phyloP scores from a whole-genome alignment of 2,329 filamentous ascomycete genomes.

The Aspergillus aculeatus region DNA sequence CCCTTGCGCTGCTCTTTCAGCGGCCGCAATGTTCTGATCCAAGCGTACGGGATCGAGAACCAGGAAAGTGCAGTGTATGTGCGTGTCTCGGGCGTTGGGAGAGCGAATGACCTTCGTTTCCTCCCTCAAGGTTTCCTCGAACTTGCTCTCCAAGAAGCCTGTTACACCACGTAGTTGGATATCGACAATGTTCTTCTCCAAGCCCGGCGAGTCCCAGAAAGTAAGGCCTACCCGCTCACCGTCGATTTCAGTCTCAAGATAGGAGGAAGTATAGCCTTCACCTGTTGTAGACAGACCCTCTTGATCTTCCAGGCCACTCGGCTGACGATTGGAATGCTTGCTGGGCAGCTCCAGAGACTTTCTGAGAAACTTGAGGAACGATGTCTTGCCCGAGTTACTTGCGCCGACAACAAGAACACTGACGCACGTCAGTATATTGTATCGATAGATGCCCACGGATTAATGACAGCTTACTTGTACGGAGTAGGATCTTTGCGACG shows the following conservation, averaged over 20 bases:
- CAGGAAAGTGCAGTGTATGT: slow-evolving; percentile 94
- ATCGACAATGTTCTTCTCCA: slow-evolving; percentile 94
- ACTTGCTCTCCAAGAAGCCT: slow-evolving; percentile 93
- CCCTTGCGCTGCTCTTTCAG: slow-evolving; percentile 58
- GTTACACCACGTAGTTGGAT: slow-evolving; percentile 90
- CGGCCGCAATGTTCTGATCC: slow-evolving; percentile 73
- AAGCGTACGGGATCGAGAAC: slow-evolving; percentile 84
- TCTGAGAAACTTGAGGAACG: slow-evolving; percentile 93
- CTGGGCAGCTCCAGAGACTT: slow-evolving; percentile 77
- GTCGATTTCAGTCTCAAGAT: slow-evolving; percentile 92
- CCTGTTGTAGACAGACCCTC: slow-evolving; percentile 56
- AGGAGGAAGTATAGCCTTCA: slow-evolving; percentile 78
- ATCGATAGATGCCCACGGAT: background rate
- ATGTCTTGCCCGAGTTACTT: slow-evolving; percentile 87
- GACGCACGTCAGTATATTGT: slow-evolving; percentile 9
- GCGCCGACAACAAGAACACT: slow-evolving; percentile 91
- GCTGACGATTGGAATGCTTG: slow-evolving; percentile 61
- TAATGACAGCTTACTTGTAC: slow-evolving; percentile 76
- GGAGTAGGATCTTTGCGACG: slow-evolving; percentile 96
- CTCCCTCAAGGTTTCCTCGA: slow-evolving; percentile 94
- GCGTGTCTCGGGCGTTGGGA: slow-evolving; percentile 89
- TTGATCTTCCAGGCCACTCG: slow-evolving; percentile 58
- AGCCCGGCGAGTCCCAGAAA: slow-evolving; percentile 91
- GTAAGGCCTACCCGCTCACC: slow-evolving; percentile 88
- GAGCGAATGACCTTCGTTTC: slow-evolving; percentile 97